Evolutionary conservation across 2,329 filamentous ascomycete species (phyloP).

Genomic region (Phyllosticta capitalensis): DNA sequence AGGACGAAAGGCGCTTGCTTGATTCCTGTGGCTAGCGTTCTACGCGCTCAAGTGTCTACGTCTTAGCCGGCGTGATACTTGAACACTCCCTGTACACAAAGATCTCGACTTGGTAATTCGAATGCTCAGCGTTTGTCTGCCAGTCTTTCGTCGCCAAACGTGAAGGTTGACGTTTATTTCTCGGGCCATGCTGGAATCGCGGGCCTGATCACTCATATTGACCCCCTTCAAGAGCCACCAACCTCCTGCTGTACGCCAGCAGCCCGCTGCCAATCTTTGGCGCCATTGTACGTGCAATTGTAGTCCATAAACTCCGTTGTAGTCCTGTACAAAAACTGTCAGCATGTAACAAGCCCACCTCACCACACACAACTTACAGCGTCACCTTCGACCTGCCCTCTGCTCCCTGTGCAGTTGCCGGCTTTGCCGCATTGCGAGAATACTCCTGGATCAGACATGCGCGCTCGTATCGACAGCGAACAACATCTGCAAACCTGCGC

Average conservation of each 20-base stretch:
- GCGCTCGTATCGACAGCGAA: slow-evolving; percentile 21
- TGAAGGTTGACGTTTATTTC: too few relatives aligned
- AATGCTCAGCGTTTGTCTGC: too few relatives aligned
- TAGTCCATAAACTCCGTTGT: slow-evolving; percentile 36
- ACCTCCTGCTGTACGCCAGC: not conserved
- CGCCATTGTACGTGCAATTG: slow-evolving; percentile 30
- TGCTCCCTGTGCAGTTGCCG: slow-evolving; percentile 24
- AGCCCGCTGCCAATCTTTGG: slow-evolving; percentile 22
- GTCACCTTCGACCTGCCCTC: not conserved
- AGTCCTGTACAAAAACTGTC: slow-evolving; percentile 13
- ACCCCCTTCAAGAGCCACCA: not conserved
- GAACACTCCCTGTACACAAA: too few relatives aligned
- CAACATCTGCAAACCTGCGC: slow-evolving; percentile 1
- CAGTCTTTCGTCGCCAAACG: too few relatives aligned
- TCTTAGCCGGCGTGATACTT: too few relatives aligned
- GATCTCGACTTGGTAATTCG: too few relatives aligned
- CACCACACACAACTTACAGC: slow-evolving; percentile 21
- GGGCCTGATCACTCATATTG: too few relatives aligned
- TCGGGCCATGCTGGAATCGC: too few relatives aligned
- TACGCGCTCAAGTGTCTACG: too few relatives aligned
- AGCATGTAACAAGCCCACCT: slow-evolving; percentile 14
- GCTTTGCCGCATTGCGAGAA: slow-evolving; percentile 34
- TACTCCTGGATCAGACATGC: slow-evolving; percentile 34
- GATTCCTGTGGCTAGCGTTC: too few relatives aligned
- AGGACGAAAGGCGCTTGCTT: too few relatives aligned